These are phyloP conservation scores for Saccharomycopsis crataegensis DNA, from an alignment of 1,139 yeast genomes.

Conservation along the genomic window DNA sequence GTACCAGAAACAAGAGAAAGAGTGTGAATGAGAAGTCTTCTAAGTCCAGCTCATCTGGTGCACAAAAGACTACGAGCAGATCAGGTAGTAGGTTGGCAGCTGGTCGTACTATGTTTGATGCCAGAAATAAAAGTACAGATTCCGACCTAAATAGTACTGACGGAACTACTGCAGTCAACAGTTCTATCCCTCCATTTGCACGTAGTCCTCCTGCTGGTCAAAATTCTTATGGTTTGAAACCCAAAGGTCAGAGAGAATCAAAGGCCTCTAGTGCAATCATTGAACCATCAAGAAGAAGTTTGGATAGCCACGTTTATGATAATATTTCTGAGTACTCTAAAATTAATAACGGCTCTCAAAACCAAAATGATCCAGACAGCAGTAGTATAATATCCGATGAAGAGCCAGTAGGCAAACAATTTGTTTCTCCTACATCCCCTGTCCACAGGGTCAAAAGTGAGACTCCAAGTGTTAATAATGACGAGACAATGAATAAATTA, in stretches of 20 bases:
- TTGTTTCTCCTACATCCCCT: background rate
- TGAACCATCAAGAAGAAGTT: conserved; percentile 3
- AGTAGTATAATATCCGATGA: conserved; percentile 4
- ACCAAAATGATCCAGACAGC: background rate
- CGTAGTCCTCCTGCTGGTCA: background rate
- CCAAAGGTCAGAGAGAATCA: conserved; percentile 6
- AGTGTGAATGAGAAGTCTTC: conserved; percentile 14
- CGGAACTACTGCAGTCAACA: background rate
- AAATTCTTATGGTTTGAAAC: conserved; percentile 4
- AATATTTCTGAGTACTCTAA: conserved; percentile 13
- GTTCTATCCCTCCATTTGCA: conserved; percentile 1
- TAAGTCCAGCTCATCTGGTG: conserved; percentile 1
- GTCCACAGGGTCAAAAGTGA: background rate
- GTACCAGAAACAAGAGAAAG: conserved; percentile 24
- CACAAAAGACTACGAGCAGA: conserved; percentile 13
- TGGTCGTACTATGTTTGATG: conserved; percentile 3
- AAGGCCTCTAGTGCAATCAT: conserved; percentile 9
- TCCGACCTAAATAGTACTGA: conserved; percentile 14
- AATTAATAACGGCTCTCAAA: background rate
- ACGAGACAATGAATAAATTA: background rate
- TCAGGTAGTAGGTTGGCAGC: conserved; percentile 7
- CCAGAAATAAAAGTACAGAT: conserved; percentile 1
- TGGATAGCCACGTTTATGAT: conserved; percentile 11
- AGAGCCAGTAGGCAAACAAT: conserved; percentile 2
- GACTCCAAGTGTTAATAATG: background rate